Conservation (phyloP, 805 yeast genomes). For the Debaryomyces maramus region DNA sequence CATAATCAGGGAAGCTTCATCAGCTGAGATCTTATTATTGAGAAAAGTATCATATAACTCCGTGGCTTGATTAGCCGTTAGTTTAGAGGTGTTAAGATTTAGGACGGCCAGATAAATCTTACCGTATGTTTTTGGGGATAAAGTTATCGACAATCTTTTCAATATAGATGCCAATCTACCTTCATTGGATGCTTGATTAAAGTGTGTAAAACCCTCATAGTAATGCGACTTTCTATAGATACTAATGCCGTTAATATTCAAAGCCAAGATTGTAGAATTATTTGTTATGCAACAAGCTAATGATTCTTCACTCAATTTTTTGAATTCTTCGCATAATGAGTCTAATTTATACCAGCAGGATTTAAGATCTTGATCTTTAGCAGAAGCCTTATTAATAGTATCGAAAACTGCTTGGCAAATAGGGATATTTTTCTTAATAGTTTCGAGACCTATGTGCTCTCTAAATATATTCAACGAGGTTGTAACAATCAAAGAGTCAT, state of each 20-base stretch:
- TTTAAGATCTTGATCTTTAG: constrained; percentile 28
- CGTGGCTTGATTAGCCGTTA: constrained; percentile 18
- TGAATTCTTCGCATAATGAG: constrained; percentile 69
- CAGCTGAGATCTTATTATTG: constrained; percentile 24
- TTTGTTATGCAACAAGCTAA: constrained; percentile 42
- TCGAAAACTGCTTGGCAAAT: constrained; percentile 29
- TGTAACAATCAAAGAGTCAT: constrained; percentile 47
- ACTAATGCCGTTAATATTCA: constrained; percentile 36
- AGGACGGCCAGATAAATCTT: constrained; percentile 20
- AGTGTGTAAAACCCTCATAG: constrained; percentile 25
- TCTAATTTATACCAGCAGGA: constrained; percentile 70
- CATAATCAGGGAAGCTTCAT: constrained; percentile 20
- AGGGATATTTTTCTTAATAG: constrained; percentile 8
- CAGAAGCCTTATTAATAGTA: constrained; percentile 19
- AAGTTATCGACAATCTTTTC: constrained; percentile 17
- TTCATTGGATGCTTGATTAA: constrained; percentile 9
- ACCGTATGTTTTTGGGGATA: constrained; percentile 32
- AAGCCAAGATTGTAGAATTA: constrained; percentile 16
- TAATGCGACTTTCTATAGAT: constrained; percentile 31
- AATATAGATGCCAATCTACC: constrained; percentile 22
- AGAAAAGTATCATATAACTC: constrained; percentile 25
- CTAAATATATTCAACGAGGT: constrained; percentile 56
- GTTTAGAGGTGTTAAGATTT: constrained; percentile 4
- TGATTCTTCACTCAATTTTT: constrained; percentile 59
- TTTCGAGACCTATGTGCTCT: constrained; percentile 28